These are phyloP conservation scores for Lepiota subincarnata DNA, from an alignment of 768 basidiomycete species.

Conservation along the genomic window DNA sequence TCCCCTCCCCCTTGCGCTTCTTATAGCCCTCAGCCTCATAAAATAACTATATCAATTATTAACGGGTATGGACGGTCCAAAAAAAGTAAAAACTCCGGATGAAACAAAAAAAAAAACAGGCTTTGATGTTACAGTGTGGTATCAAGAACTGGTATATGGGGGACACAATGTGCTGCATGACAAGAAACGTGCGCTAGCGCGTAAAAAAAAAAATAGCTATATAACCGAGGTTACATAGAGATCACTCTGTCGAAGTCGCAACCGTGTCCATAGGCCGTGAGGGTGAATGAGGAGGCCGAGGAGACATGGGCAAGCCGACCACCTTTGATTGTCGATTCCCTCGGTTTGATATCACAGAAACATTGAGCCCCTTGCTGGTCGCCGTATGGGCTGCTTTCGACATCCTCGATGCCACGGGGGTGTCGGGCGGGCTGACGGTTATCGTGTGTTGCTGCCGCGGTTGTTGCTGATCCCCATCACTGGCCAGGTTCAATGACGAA, in stretches of 20 bases:
- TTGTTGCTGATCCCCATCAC: conserved; percentile 16
- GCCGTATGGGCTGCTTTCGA: conserved; percentile 59
- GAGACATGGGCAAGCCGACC: conserved; percentile 58
- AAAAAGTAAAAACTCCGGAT: conserved; percentile 2
- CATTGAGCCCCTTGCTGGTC: conserved; percentile 67
- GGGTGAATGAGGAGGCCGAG: conserved; percentile 44
- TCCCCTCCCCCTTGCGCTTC: background rate
- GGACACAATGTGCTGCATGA: conserved; percentile 11
- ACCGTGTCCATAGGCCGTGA: conserved; percentile 23
- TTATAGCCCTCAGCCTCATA: background rate
- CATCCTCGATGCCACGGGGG: conserved; percentile 34
- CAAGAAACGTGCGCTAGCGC: conserved; percentile 1
- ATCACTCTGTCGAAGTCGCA: conserved; percentile 20
- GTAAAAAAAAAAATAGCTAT: conserved; percentile 14
- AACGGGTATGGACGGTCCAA: background rate
- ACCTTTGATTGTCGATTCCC: conserved; percentile 62
- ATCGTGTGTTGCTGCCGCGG: conserved; percentile 22
- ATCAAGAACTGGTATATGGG: conserved; percentile 36
- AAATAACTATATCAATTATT: background rate
- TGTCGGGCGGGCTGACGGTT: conserved; percentile 36
- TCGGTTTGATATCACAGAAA: conserved; percentile 49
- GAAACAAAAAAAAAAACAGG: conserved; percentile 13
- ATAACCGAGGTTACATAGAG: conserved; percentile 6
- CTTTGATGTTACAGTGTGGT: conserved; percentile 20
- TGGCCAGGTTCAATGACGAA: conserved; percentile 36